phyloP scores from a whole-genome alignment of 2,329 filamentous ascomycete genomes.

The Cytospora paraplurivora region DNA sequence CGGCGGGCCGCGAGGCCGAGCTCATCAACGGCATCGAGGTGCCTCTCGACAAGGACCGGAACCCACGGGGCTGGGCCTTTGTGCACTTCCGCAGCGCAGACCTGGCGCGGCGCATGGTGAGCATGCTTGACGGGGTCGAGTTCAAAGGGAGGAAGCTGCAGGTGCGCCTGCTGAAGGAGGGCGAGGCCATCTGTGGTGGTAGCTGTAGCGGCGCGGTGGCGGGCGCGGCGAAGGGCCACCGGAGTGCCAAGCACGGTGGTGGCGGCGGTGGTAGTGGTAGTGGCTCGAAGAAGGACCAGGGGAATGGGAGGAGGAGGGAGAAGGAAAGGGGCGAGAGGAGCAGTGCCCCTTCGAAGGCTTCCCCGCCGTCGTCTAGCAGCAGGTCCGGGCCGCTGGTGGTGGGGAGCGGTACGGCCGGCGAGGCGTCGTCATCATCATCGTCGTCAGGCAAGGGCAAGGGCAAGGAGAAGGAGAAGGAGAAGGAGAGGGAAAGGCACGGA shows the following conservation, averaged over 20 bases:
- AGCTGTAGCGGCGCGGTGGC: conserved; percentile 4
- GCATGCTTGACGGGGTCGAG: conserved; percentile 21
- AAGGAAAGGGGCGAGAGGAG: conserved; percentile 21
- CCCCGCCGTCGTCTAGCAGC: conserved; percentile 12
- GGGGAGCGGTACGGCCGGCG: conserved; percentile 3
- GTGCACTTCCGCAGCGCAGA: conserved; percentile 25
- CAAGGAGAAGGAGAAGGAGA: conserved; percentile 13
- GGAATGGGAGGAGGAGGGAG: conserved; percentile 18
- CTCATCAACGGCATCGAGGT: conserved; percentile 23
- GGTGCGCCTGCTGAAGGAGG: conserved; percentile 28
- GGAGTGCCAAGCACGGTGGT: conserved; percentile 15
- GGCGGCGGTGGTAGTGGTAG: no score
- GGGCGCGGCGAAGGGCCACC: background rate
- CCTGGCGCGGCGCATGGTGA: conserved; percentile 21
- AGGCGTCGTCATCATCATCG: conserved; percentile 15
- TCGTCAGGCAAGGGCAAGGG: background rate
- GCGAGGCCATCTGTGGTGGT: conserved; percentile 15
- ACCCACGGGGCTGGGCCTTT: conserved; percentile 21
- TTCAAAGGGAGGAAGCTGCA: conserved; percentile 27
- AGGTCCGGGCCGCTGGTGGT: conserved; percentile 17
- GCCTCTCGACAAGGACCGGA: conserved; percentile 22
- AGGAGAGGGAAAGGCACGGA: conserved; percentile 18
- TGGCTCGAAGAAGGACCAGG: conserved; percentile 14
- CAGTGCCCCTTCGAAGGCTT: conserved; percentile 5
- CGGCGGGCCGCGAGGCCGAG: conserved; percentile 21